Evolutionary conservation across 2,329 filamentous ascomycete species (phyloP).

Genomic region (Chaetomium olivaceum): DNA sequence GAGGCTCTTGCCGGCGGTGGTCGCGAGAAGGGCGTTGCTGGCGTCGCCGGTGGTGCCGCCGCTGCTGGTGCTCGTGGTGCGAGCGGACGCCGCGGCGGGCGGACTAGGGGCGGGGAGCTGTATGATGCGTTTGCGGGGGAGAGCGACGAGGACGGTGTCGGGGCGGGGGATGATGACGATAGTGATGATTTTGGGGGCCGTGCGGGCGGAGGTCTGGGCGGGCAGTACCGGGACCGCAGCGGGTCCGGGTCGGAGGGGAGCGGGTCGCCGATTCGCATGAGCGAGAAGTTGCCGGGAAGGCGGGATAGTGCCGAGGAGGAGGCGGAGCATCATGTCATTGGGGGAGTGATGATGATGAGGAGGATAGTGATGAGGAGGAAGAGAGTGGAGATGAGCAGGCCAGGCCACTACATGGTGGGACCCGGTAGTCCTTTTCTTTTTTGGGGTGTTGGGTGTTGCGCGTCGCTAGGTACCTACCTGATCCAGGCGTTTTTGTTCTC

Average conservation of each 20-base stretch:
- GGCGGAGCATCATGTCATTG: conserved; percentile 52
- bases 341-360: conserved; percentile 43
- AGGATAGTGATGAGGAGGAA: conserved; percentile 35
- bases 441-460: neutral
- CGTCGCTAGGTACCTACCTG: neutral
- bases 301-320: conserved; percentile 38
- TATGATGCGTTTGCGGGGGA: conserved; percentile 98
- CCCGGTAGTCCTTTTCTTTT: conserved; percentile 18
- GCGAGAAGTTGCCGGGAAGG: conserved; percentile 36
- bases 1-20: conserved; percentile 48
- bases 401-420: conserved; percentile 26
- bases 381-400: conserved; percentile 26
- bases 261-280: conserved; percentile 30
- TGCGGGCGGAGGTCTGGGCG: conserved; percentile 43
- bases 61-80: conserved; percentile 22
- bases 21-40: conserved; percentile 44
- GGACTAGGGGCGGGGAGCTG: conserved; percentile 76
- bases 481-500: neutral
- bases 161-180: conserved; percentile 71
- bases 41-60: neutral
- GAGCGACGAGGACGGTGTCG: conserved; percentile 73
- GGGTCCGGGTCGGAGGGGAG: conserved; percentile 16
- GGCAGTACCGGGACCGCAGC: conserved; percentile 41
- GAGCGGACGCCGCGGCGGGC: conserved; percentile 47
- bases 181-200: conserved; percentile 53